Evolutionary conservation across 179 eudicot genomes (phyloP), one percentile per base, ranked within the genome.

Genomic region (Silene vulgaris): DNA sequence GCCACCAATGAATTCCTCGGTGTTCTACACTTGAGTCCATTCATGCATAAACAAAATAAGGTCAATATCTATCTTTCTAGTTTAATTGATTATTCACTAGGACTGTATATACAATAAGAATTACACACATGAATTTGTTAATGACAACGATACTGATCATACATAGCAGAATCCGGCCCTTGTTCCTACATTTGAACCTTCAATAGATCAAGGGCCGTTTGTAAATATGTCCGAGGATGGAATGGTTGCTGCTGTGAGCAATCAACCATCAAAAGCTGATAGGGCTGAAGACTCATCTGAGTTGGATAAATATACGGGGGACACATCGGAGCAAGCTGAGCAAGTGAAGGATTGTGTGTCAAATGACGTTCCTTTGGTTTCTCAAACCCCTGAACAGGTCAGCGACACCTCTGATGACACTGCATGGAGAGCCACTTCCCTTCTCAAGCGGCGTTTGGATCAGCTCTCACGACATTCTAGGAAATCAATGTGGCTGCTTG

Each of bases 401-500:
- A 26, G 78, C 26, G 23, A 73, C 74, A 72, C 65, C 68, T 61
- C 80, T 37, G 79, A 37, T 48, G 61, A 70, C 61, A 72, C 78
- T 20, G 66, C 50, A 57, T 40, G 40, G 8, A 74, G 68, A 29
- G 69, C 77, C 12, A 77, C 74, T 70, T 76, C 74, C 66, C 81
- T 83, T 75, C 74, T 85, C 30, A 86, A 80, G 76, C 86, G 84
- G 75, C 78, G 80, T 63, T 63, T 91, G 66, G 81, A 88, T 78
- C 89, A 90, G 81, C 90, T 93, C 69, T 85, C 93, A 3, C 90
- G 89, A 40, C 87, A 82, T 14, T 87, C 87, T 68, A 79, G 78
- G 74, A 89, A 78, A 72, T 89, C 96, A 43, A 65, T 90, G 65
- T 93, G 97, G 98, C 69, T 93, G 78, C 89, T 93, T 5, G 87